Evolutionary conservation across 768 basidiomycete species (phyloP), one percentile per base, ranked within the genome.

Genomic region (Lyophyllum semitale): DNA sequence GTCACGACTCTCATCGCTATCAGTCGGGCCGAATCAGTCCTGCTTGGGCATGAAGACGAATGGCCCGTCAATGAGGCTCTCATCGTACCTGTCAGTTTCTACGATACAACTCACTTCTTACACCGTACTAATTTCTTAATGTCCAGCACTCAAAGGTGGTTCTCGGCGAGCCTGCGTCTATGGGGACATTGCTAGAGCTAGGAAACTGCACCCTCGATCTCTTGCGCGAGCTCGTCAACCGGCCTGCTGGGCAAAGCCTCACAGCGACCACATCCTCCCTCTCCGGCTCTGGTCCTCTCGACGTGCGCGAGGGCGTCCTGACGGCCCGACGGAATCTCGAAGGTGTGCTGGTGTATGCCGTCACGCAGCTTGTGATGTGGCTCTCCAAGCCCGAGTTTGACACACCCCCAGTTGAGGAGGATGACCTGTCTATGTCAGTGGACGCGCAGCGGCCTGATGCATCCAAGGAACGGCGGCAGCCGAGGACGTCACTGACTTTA

Each of bases 151-250:
- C 91, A 4, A 95, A 93, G 63, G 87, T 93, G 4, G 87, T 93
- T 2, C 77, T 89, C 0, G 84, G 86, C 13, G 93, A 95, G 60
- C 86, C 89, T 7, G 84, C 93, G 0, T 94, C 93, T 0, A 71
- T 94, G 50, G 93, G 94, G 17, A 95, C 94, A 0, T 71, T 96
- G 7, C 79, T 94, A n/a, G 93, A 95, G 71, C 73, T 95, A 4
- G 90, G 85, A 1, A 91, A 88, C 53, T 85, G 84, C 55, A 85
- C 88, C 0, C 74, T 91, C 32, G 93, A 94, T 59, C 77, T 90
- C 17, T 75, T 94, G 37, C 79, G 84, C 8, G 81, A 85, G 51
- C 82, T 93, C 29, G 79, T 84, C 37, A 80, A 80, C 53, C 78
- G 82, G 22, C 87, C 88, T 1, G 74, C 82, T 0, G 78, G 80